These are phyloP conservation scores for Pseudonectria foliicola DNA, from an alignment of 2,329 filamentous ascomycete species.

Conservation along the genomic window DNA sequence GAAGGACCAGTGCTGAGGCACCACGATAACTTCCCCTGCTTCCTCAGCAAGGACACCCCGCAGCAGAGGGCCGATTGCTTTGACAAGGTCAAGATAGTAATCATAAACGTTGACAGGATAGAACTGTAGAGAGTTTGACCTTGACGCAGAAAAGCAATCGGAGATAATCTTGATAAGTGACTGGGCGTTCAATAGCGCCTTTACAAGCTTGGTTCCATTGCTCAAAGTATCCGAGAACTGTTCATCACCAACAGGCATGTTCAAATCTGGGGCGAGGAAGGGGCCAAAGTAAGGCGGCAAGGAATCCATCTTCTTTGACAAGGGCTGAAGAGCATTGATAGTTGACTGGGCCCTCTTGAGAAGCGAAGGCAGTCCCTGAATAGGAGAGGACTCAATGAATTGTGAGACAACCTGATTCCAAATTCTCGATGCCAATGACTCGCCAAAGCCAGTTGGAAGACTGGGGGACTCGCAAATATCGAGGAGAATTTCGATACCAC, in stretches of 20 bases:
- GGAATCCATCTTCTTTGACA: conserved; percentile 46
- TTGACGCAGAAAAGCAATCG: conserved; percentile 63
- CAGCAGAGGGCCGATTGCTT: conserved; percentile 69
- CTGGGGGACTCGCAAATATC: conserved; percentile 79
- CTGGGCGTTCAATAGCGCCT: conserved; percentile 70
- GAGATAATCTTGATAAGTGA: conserved; percentile 69
- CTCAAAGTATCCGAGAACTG: conserved; percentile 35
- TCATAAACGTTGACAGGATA: conserved; percentile 76
- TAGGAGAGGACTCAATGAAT: conserved; percentile 72
- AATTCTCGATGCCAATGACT: conserved; percentile 59
- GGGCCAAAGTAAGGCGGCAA: conserved; percentile 63
- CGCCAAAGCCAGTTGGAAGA: conserved; percentile 55
- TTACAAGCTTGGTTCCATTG: conserved; percentile 69
- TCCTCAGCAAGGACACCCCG: conserved; percentile 80
- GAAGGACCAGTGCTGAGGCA: conserved; percentile 61
- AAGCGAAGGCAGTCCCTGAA: conserved; percentile 75
- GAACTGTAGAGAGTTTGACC: conserved; percentile 60
- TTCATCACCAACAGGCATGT: conserved; percentile 24
- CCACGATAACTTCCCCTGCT: conserved; percentile 62
- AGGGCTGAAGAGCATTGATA: conserved; percentile 58
- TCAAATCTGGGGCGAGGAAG: conserved; percentile 45
- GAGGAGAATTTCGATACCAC: conserved; percentile 76
- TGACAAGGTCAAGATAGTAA: conserved; percentile 68
- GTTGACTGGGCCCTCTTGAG: conserved; percentile 66
- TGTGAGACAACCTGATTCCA: conserved; percentile 68